phyloP scores from a whole-genome alignment of 495 filamentous ascomycete genomes.

The Cercophora sp. region DNA sequence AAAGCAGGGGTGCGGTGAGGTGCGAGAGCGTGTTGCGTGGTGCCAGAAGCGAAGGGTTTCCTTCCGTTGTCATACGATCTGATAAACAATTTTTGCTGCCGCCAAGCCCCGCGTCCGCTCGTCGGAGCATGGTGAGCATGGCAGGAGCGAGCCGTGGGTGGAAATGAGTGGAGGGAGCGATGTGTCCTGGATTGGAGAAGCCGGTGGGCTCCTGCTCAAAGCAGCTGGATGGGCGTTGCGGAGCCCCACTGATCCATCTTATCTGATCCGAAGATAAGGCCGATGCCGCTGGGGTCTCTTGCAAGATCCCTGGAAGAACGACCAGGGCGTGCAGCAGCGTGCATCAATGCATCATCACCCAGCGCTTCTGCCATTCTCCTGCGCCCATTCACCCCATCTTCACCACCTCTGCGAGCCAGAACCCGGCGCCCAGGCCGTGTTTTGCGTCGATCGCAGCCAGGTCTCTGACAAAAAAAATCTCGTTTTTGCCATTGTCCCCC shows the following conservation, averaged over 20 bases:
- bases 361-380: not conserved
- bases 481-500: constrained; percentile 15
- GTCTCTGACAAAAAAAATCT: too few relatives aligned
- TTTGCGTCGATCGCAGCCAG: constrained; percentile 4
- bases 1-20: not conserved
- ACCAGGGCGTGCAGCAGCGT: constrained; percentile 13
- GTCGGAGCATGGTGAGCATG: constrained; percentile 12
- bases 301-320: constrained; percentile 12
- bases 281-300: constrained; percentile 34
- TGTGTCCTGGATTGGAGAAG: not conserved
- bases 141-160: constrained; percentile 6
- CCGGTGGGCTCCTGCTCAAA: too few relatives aligned
- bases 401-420: constrained; percentile 9
- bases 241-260: constrained; percentile 38
- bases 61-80: constrained; percentile 25
- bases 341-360: constrained; percentile 17
- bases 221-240: too few relatives aligned
- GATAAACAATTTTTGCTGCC: constrained; percentile 25
- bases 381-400: not conserved
- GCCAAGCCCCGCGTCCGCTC: constrained; percentile 2
- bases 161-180: constrained; percentile 5
- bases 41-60: not conserved
- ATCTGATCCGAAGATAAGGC: constrained; percentile 52
- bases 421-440: too few relatives aligned
- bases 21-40: too few relatives aligned